Evolutionary conservation across 2,329 filamentous ascomycete species (phyloP), one percentile per base, ranked within the genome.

Genomic region (Arthrinium phaeospermum): DNA sequence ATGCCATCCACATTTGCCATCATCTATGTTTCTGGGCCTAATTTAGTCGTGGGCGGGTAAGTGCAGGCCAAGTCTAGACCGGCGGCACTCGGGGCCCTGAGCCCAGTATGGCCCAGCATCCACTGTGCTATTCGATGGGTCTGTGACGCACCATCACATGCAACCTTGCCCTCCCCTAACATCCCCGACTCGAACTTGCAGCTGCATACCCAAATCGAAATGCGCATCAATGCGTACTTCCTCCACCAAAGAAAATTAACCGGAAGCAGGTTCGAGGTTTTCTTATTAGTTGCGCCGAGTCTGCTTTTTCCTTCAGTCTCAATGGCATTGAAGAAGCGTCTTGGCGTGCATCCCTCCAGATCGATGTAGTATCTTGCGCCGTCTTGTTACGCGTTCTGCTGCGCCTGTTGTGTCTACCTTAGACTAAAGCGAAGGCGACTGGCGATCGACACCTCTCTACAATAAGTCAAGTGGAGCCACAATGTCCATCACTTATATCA

Each of bases 81-180:
- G 57, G 51, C 51, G 51, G 57, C 57, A 64, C 34, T 64, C 34
- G 57, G 57, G 22, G 34, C 57, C 30, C 53, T 57, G 12, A 3
- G 30, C 19, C 57, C 19, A 13, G 57, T 22, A 12, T 64, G 30
- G 37, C 37, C 37, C 37, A 41, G 37, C 34, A 64, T 41, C 57
- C 57, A 64, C 57, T 41, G 34, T 41, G 57, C 34, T 64, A 64
- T 64, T 64, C 22, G 57, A 64, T 64, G 57, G 57, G 57, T 64
- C 57, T 64, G 30, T 64, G 57, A 64, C 57, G 57, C 57, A 64
- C 57, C 30, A 37, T 61, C 53, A 61, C 53, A 61, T 61, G 53
- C 53, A 37, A 61, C 53, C 27, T 22, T 41, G 37, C 37, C 8
- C 10, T 41, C 37, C 37, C 37, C 37, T 41, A 51, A 51, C 49